phyloP scores from a whole-genome alignment of 2,329 filamentous ascomycete species.

The Diplodia sapinea region DNA sequence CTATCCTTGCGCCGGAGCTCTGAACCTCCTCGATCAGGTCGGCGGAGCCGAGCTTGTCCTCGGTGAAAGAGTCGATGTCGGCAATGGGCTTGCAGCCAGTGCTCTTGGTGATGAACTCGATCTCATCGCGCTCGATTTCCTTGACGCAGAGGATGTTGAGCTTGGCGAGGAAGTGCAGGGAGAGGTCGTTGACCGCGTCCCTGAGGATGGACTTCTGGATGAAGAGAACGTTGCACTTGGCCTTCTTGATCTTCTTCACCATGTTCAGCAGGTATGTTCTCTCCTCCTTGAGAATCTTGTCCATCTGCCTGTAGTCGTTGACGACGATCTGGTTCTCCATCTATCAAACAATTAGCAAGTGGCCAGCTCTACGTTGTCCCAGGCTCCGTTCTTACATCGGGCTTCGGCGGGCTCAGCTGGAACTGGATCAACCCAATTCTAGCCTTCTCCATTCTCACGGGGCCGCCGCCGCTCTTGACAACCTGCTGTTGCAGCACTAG shows the following conservation, averaged over 20 bases:
- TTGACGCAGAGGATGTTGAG: conserved; percentile 95
- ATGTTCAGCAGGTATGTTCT: conserved; percentile 97
- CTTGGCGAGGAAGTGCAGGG: conserved; percentile 95
- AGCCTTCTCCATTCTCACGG: conserved; percentile 94
- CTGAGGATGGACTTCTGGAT: conserved; percentile 99
- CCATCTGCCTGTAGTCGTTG: conserved; percentile 99
- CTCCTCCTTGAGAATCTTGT: conserved; percentile 99
- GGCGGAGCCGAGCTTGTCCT: conserved; percentile 94
- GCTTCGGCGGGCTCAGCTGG: conserved; percentile 96
- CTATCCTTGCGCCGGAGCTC: conserved; percentile 84
- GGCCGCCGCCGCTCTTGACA: conserved; percentile 90
- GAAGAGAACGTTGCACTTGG: conserved; percentile 97
- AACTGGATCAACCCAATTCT: conserved; percentile 97
- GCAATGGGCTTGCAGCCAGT: conserved; percentile 99
- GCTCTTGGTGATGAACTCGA: conserved; percentile 99
- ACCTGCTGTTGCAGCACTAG: conserved; percentile 90
- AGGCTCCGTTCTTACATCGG: conserved; percentile 65
- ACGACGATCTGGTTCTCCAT: conserved; percentile 99
- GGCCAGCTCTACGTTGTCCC: background rate
- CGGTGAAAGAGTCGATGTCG: conserved; percentile 96
- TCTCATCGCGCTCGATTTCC: conserved; percentile 97
- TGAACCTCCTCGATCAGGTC: conserved; percentile 94
- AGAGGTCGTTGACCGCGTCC: conserved; percentile 96
- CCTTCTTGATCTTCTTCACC: conserved; percentile 99
- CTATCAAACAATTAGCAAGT: conserved; percentile 39